Evolutionary conservation across 2,329 filamentous ascomycete genomes (phyloP).

Genomic region (Curvularia verruculosa): DNA sequence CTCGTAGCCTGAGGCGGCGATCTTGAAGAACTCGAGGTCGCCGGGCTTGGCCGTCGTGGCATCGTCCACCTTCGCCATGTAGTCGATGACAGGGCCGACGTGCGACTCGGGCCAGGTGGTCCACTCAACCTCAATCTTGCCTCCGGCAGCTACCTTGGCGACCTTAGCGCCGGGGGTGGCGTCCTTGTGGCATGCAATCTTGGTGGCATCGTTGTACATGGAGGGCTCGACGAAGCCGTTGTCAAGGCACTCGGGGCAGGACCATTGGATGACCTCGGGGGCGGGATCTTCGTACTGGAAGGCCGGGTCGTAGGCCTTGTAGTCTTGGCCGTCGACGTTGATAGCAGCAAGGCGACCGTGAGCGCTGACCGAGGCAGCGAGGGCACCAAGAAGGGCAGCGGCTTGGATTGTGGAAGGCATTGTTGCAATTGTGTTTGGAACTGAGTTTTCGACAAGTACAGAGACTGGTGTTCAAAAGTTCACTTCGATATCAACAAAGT

Average conservation of each 20-base stretch:
- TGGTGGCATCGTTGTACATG: slow-evolving; percentile 52
- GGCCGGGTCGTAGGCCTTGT: slow-evolving; percentile 51
- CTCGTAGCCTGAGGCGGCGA: slow-evolving; percentile 62
- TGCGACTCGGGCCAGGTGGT: neutral
- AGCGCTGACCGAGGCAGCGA: slow-evolving; percentile 50
- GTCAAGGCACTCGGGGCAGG: slow-evolving; percentile 49
- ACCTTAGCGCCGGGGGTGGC: slow-evolving; percentile 59
- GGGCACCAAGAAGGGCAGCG: slow-evolving; percentile 38
- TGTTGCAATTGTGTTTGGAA: slow-evolving; percentile 14
- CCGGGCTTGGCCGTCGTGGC: slow-evolving; percentile 62
- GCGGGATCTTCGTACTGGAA: slow-evolving; percentile 46
- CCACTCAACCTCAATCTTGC: slow-evolving; percentile 26
- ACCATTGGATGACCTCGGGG: slow-evolving; percentile 60
- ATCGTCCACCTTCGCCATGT: slow-evolving; percentile 60
- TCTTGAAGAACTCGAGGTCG: slow-evolving; percentile 67
- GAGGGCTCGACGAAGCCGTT: slow-evolving; percentile 60
- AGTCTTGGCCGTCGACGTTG: slow-evolving; percentile 55
- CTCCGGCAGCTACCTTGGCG: slow-evolving; percentile 64
- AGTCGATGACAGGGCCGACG: neutral
- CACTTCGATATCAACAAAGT: slow-evolving; percentile 38
- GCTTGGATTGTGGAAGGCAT: slow-evolving; percentile 43
- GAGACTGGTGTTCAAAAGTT: slow-evolving; percentile 18
- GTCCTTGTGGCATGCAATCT: slow-evolving; percentile 67
- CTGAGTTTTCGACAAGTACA: slow-evolving; percentile 6
- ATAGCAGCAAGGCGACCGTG: slow-evolving; percentile 54